A percentile compares a stretch with the other conserved stretches of the same genome.
These are phyloP conservation scores for Russula virescens DNA, from an alignment of 768 basidiomycete species.

Conservation along the genomic window DNA sequence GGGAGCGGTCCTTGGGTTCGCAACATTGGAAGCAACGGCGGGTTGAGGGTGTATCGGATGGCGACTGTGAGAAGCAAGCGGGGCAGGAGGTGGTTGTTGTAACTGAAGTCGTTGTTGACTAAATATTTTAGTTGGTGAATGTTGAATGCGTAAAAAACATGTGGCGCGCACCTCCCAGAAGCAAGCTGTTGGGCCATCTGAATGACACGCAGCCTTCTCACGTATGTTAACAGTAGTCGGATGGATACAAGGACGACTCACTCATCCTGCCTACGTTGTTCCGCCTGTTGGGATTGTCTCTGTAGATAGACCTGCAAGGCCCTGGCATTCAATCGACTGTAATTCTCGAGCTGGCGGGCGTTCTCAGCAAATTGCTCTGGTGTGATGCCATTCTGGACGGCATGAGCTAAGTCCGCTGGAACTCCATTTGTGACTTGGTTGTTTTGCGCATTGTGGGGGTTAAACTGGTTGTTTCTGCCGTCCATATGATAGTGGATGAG, in stretches of 20 bases:
- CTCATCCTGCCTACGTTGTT: slow-evolving; percentile 18
- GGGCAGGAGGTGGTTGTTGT: background rate
- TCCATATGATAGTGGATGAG: slow-evolving; percentile 1
- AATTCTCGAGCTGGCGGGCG: slow-evolving; percentile 13
- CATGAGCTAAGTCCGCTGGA: background rate
- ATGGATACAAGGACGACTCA: background rate
- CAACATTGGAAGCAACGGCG: background rate
- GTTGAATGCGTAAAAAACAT: background rate
- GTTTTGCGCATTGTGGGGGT: slow-evolving; percentile 5
- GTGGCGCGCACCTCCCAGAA: slow-evolving; percentile 4
- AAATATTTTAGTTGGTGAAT: background rate
- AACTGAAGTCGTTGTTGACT: slow-evolving; percentile 12
- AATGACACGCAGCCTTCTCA: slow-evolving; percentile 10
- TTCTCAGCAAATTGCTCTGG: slow-evolving; percentile 19
- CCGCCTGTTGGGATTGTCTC: slow-evolving; percentile 9
- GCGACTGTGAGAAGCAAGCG: background rate
- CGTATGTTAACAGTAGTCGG: background rate
- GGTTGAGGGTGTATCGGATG: background rate
- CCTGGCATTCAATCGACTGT: slow-evolving; percentile 14
- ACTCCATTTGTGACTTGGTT: background rate
- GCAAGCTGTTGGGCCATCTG: slow-evolving; percentile 18
- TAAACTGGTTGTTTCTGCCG: slow-evolving; percentile 2
- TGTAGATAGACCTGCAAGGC: slow-evolving; percentile 16
- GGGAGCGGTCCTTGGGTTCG: background rate
- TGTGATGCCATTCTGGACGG: slow-evolving; percentile 12